Percentiles rank a stretch among this genome's conserved stretches.
phyloP scores from a whole-genome alignment of 2,329 filamentous ascomycete genomes.

The Chaetomium globosum region DNA sequence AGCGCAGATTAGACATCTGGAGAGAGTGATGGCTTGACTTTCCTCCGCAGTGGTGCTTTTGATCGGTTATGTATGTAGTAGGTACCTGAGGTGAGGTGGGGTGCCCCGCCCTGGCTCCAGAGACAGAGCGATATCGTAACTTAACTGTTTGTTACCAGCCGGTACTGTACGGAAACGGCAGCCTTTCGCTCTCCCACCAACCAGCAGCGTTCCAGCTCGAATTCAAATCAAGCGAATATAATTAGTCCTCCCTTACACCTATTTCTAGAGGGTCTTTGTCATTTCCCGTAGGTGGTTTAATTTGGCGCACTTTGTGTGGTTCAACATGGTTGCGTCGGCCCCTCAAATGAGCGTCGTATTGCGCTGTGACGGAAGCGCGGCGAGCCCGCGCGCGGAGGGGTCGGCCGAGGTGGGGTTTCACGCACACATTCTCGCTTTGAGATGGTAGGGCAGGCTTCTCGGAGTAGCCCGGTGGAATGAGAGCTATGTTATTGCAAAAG shows the following conservation, averaged over 20 bases:
- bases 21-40: background rate
- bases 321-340: constrained; percentile 5
- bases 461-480: background rate
- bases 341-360: background rate
- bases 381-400: constrained; percentile 19
- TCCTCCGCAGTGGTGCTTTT: background rate
- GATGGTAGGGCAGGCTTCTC: background rate
- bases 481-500: background rate
- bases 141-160: background rate
- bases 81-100: constrained; percentile 5
- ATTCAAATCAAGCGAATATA: background rate
- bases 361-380: constrained; percentile 10
- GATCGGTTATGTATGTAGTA: constrained; percentile 10
- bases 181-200: background rate
- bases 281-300: constrained; percentile 1
- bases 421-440: background rate
- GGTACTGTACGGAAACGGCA: background rate
- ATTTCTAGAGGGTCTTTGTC: constrained; percentile 1
- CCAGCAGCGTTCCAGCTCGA: background rate
- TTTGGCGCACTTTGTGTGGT: constrained; percentile 11
- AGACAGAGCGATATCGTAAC: background rate
- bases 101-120: background rate
- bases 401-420: constrained; percentile 21
- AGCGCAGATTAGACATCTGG: background rate
- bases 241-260: background rate